Evolutionary conservation across 176 grass and related monocot genomes (phyloP), one percentile per base, ranked within the genome.

Genomic region (Thinopyrum elongatum): DNA sequence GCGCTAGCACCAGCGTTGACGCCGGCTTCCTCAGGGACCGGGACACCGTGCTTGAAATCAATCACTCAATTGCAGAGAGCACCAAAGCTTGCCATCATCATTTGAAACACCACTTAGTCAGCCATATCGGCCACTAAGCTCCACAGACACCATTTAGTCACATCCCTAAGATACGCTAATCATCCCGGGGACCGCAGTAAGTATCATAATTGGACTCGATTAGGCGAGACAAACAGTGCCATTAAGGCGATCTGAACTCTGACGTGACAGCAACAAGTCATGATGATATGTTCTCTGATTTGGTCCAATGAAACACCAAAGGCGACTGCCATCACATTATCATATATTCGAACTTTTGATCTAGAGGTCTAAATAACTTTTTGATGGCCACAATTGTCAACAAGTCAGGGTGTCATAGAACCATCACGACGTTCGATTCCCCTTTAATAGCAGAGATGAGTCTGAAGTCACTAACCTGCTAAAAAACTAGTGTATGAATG

Each of bases 21-120:
- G 82, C 0, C 7, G 82, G 78, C 1, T 99, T 99, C 81, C 68
- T 94, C 35, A 23, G 0, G 41, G 65, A 11, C 86, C 65, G 93
- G 72, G 94, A 91, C 80, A 82, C 80, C 49, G 88, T 96, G 76
- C 87, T 96, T 7, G 87, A 46, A n/a, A 79, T 12, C 80, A 83
- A 58, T 83, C 84, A 90, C 77, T 84, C 47, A 16, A 72, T 42
- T 63, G 78, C 29, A 55, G 42, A 53, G 73, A 11, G 73, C 73
- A 76, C 44, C 72, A 4, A 77, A 49, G 9, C 30, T 49, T 64
- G 71, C 41, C 17, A 28, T 74, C 41, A 53, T 25, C 22, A 44
- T 4, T 38, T 15, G 58, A 4, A 4, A 53, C 49, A 53, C 49
- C 15, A 17, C n/a, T 71, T 65, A 7, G 23, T 64, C n/a, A 55